Evolutionary conservation across 352 stramenopile species (phyloP), one percentile per base, ranked within the genome.

Genomic region (Pythium scleroteichum): DNA sequence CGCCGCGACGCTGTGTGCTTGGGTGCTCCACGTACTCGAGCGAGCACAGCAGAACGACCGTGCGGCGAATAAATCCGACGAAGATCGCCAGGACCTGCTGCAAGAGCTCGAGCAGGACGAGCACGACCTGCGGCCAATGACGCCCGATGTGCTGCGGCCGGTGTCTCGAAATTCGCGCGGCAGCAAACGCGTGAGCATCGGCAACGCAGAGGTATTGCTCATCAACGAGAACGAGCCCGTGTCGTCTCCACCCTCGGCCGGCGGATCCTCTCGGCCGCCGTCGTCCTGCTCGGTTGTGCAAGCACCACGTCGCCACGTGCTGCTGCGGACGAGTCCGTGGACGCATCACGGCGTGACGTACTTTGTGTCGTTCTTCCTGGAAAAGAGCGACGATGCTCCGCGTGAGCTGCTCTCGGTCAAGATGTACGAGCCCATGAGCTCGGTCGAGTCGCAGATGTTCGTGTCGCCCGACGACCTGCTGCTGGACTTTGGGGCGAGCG

Each of bases 321-420:
- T 88, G 29, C 46, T 92, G 26, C 74, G 78, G 4, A 88, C 78
- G 23, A 86, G 79, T 64, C 74, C 79, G 26, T 92, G 82, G 82
- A 87, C 68, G 10, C 85, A 87, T 61, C 75, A 71, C 29, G 69
- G 72, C 16, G 74, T 90, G 45, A 83, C 78, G 20, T 92, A 92
- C 53, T 88, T 88, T 50, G 82, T 90, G n/a, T 89, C 79, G n/a
- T 90, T 92, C 53, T 88, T 88, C 56, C 58, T 90, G 16, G 72
- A 83, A 32, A 61, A 54, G 38, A 46, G 42, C 17, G 66, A 62
- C 19, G 46, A 70, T 14, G 62, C 68, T 6, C 54, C 54, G 19
- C 26, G 22, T 7, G 22, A 69, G 16, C 42, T 56, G 49, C 69
- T 90, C n/a, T 80, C 76, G 26, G 78, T 92, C 68, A 88, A 92